A percentile compares a stretch with the other conserved stretches of the same genome.
Evolutionary conservation across 2,329 filamentous ascomycete species (phyloP).

Genomic region (Calonectria leucothoes): DNA sequence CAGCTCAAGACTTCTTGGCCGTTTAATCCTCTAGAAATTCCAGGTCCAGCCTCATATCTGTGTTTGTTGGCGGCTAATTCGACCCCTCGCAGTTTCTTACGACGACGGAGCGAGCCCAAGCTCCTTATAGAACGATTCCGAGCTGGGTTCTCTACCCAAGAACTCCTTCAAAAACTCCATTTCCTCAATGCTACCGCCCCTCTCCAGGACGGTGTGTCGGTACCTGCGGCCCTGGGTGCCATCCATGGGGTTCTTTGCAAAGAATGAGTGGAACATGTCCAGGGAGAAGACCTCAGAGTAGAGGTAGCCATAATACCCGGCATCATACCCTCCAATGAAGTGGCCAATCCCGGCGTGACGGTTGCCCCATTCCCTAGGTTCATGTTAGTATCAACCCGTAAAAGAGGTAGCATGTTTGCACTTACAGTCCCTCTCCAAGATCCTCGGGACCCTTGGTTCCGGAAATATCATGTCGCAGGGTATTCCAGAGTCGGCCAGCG

Average conservation of each 20-base stretch:
- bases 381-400: constrained; percentile 40
- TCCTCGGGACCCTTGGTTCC: constrained; percentile 81
- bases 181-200: constrained; percentile 82
- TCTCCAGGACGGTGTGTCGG: constrained; percentile 81
- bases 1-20: background rate
- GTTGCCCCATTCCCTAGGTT: constrained; percentile 74
- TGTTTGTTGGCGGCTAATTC: constrained; percentile 12
- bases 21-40: background rate
- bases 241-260: constrained; percentile 84
- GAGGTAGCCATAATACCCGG: constrained; percentile 83
- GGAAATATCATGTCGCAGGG: constrained; percentile 76
- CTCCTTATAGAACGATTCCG: constrained; percentile 84
- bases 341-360: constrained; percentile 86
- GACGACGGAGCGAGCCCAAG: constrained; percentile 61
- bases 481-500: constrained; percentile 76
- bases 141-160: constrained; percentile 79
- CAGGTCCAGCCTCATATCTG: constrained; percentile 3
- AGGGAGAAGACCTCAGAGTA: constrained; percentile 84
- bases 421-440: constrained; percentile 66
- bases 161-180: constrained; percentile 85
- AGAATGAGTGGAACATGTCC: constrained; percentile 88
- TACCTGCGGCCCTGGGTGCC: constrained; percentile 79
- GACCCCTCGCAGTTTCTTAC: constrained; percentile 4
- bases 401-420: constrained; percentile 17
- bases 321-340: constrained; percentile 86